Conservation (phyloP, 768 basidiomycete genomes). For the Cubamyces lactineus region DNA sequence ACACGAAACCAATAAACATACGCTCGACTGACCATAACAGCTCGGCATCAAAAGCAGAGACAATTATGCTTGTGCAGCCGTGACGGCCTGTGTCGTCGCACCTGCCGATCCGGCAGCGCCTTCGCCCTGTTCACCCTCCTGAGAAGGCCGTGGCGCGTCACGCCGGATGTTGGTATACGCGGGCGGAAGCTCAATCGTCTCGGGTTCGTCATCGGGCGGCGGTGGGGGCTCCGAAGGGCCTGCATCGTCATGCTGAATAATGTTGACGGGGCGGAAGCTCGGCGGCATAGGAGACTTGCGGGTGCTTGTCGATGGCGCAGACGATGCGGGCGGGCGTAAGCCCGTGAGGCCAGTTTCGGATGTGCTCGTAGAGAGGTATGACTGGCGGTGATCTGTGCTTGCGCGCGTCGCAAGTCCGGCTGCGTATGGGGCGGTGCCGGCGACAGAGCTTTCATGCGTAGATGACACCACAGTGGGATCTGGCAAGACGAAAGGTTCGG, state of each 20-base stretch:
- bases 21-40: not conserved
- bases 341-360: slow-evolving; percentile 19
- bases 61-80: slow-evolving; percentile 3
- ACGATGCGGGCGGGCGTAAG: slow-evolving; percentile 25
- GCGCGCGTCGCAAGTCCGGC: slow-evolving; percentile 13
- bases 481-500: slow-evolving; percentile 75
- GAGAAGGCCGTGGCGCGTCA: not conserved
- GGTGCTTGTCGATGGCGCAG: slow-evolving; percentile 37
- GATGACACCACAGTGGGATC: slow-evolving; percentile 55
- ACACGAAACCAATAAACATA: not conserved
- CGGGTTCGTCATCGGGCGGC: slow-evolving; percentile 51
- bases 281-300: slow-evolving; percentile 53
- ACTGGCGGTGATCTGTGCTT: slow-evolving; percentile 25
- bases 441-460: slow-evolving; percentile 36
- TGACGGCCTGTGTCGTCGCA: not conserved
- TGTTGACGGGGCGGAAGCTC: slow-evolving; percentile 70
- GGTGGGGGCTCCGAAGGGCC: slow-evolving; percentile 53
- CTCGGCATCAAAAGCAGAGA: no score
- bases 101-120: not conserved
- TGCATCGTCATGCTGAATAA: slow-evolving; percentile 86
- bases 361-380: slow-evolving; percentile 26
- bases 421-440: not conserved
- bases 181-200: slow-evolving; percentile 83
- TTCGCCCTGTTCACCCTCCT: not conserved
- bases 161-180: slow-evolving; percentile 69